A percentile compares a stretch with the other conserved stretches of the same genome.
Evolutionary conservation across 2,329 filamentous ascomycete species (phyloP).

Genomic region (Alternaria sp.): DNA sequence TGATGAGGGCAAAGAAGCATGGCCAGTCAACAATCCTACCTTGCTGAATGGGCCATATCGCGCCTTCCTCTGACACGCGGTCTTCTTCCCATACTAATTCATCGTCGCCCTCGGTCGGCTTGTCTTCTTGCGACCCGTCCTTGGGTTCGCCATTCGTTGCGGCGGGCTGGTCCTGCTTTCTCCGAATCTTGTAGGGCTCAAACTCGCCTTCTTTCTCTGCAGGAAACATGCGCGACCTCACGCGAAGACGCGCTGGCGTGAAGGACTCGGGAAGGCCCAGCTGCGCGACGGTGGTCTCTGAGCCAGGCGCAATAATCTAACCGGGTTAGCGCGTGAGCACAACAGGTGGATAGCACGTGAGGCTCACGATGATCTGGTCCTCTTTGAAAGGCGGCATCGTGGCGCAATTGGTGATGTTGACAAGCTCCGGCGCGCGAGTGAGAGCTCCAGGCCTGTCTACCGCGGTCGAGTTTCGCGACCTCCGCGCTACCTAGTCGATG

Average conservation of each 20-base stretch:
- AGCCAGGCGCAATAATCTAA: constrained; percentile 79
- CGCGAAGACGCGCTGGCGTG: constrained; percentile 84
- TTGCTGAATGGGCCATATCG: constrained; percentile 82
- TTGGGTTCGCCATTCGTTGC: constrained; percentile 45
- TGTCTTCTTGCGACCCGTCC: constrained; percentile 34
- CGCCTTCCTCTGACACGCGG: constrained; percentile 84
- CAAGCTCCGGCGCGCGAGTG: constrained; percentile 24
- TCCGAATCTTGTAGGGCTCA: constrained; percentile 80
- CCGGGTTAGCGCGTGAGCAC: constrained; percentile 21
- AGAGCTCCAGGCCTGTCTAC: constrained; percentile 20
- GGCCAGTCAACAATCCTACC: constrained; percentile 90
- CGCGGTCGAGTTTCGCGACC: constrained; percentile 18
- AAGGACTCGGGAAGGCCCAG: constrained; percentile 89
- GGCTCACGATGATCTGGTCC: constrained; percentile 56
- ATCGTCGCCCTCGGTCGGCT: constrained; percentile 57
- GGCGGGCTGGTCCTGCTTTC: constrained; percentile 48
- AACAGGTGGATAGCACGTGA: constrained; percentile 2
- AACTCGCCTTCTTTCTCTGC: constrained; percentile 78
- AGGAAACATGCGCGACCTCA: constrained; percentile 93
- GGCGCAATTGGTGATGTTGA: constrained; percentile 37
- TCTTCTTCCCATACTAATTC: constrained; percentile 85
- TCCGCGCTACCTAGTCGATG: constrained; percentile 13
- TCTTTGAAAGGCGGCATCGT: constrained; percentile 57
- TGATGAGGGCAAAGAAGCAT: constrained; percentile 91
- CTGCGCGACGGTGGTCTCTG: constrained; percentile 88